A percentile compares a stretch with the other conserved stretches of the same genome.
These are phyloP conservation scores for Alternaria panax DNA, from an alignment of 2,329 filamentous ascomycete genomes.

Conservation along the genomic window DNA sequence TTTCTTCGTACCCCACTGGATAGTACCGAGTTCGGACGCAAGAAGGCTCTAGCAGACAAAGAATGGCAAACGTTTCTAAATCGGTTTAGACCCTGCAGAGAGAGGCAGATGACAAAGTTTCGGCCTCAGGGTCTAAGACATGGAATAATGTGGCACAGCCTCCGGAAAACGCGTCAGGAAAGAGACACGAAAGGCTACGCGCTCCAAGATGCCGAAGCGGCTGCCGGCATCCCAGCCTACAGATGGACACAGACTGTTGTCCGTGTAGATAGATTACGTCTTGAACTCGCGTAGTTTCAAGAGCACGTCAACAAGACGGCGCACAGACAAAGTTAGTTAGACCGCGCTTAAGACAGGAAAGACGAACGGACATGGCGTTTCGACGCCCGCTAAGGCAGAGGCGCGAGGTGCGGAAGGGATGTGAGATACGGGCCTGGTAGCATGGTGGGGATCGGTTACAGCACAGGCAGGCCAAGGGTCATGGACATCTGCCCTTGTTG, in stretches of 20 bases:
- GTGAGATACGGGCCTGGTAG: constrained; percentile 45
- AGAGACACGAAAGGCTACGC: constrained; percentile 13
- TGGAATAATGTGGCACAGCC: constrained; percentile 39
- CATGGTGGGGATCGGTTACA: constrained; percentile 44
- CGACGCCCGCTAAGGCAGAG: constrained; percentile 39
- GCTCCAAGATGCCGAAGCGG: constrained; percentile 9
- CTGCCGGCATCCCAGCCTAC: constrained; percentile 1
- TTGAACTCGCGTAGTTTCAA: constrained; percentile 10
- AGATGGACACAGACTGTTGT: background rate
- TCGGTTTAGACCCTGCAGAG: constrained; percentile 41
- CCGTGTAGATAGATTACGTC: constrained; percentile 2
- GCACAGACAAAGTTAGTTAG: constrained; percentile 12
- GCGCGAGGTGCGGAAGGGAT: constrained; percentile 47
- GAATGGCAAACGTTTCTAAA: constrained; percentile 19
- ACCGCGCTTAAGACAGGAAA: constrained; percentile 22
- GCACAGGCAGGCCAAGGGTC: constrained; percentile 38
- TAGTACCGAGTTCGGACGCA: constrained; percentile 16
- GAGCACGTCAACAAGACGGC: constrained; percentile 5
- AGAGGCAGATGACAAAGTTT: constrained; percentile 42
- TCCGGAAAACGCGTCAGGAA: constrained; percentile 33
- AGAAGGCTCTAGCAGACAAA: constrained; percentile 14
- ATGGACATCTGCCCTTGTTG: constrained; percentile 36
- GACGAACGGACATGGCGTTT: constrained; percentile 44
- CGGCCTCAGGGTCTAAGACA: constrained; percentile 44
- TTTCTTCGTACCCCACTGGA: constrained; percentile 6